phyloP scores from a whole-genome alignment of 1,139 yeast genomes.

The Sugiyamaella pinicola region DNA sequence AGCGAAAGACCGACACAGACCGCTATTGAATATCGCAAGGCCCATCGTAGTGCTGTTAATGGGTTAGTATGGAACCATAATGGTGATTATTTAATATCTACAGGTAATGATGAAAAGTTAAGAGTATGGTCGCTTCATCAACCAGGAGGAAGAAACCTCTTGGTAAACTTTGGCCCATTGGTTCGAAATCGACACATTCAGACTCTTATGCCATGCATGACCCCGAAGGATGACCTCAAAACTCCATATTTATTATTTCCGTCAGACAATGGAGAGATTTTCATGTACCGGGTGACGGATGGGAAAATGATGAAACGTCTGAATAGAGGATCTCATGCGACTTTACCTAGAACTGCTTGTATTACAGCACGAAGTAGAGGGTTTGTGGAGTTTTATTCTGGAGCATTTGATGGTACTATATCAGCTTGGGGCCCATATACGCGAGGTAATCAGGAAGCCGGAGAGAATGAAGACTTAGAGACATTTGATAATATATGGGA shows the following conservation, averaged over 20 bases:
- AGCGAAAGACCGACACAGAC: constrained; percentile 29
- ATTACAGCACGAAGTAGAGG: constrained; percentile 52
- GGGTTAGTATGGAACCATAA: constrained; percentile 69
- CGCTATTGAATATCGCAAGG: constrained; percentile 46
- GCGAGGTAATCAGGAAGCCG: constrained; percentile 5
- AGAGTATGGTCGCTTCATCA: constrained; percentile 68
- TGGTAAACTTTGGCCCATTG: constrained; percentile 77
- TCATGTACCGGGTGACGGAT: constrained; percentile 61
- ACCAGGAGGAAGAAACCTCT: constrained; percentile 55
- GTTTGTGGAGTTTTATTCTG: constrained; percentile 37
- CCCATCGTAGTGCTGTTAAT: constrained; percentile 76
- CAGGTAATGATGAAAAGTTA: constrained; percentile 78
- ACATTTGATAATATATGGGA: constrained; percentile 17
- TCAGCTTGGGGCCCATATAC: constrained; percentile 36
- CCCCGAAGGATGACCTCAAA: constrained; percentile 45
- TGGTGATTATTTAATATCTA: constrained; percentile 61
- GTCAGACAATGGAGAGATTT: constrained; percentile 77
- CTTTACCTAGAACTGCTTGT: constrained; percentile 48
- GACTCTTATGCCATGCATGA: constrained; percentile 47
- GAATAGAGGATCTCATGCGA: constrained; percentile 41
- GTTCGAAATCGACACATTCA: constrained; percentile 61
- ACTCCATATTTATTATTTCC: constrained; percentile 66
- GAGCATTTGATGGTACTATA: constrained; percentile 43
- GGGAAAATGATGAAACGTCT: constrained; percentile 64
- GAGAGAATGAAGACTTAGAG: constrained; percentile 17